A percentile compares a stretch with the other conserved stretches of the same genome.
These are phyloP conservation scores for Metarhizium humberi DNA, from an alignment of 2,329 filamentous ascomycete species.

Conservation along the genomic window DNA sequence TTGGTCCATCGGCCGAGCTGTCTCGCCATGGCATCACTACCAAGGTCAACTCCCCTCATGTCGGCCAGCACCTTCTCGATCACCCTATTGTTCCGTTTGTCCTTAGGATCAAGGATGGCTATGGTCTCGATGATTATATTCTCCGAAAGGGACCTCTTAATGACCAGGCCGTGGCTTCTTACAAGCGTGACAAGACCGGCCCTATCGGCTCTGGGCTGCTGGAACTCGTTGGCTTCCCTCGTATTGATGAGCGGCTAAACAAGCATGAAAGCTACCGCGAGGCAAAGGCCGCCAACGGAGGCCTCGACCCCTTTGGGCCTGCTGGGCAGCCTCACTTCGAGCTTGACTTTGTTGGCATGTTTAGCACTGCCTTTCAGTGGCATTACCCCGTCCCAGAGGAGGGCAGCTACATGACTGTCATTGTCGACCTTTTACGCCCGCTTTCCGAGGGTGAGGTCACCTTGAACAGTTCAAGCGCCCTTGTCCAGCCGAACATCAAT, in stretches of 20 bases:
- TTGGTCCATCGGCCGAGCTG: no score
- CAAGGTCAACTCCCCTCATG: no score
- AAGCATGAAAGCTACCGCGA: conserved; percentile 36
- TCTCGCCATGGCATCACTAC: no score
- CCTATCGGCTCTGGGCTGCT: conserved; percentile 31
- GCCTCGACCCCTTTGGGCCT: conserved; percentile 22
- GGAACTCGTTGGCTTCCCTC: conserved; percentile 46
- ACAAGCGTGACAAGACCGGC: conserved; percentile 27
- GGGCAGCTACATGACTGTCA: conserved; percentile 46
- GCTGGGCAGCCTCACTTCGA: conserved; percentile 51
- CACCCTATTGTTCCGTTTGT: conserved; percentile 45
- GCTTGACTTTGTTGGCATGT: conserved; percentile 53
- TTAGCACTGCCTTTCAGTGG: conserved; percentile 39
- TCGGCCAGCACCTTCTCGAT: conserved; percentile 48
- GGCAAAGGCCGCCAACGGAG: conserved; percentile 31
- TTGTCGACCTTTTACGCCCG: conserved; percentile 36
- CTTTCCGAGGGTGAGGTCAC: conserved; percentile 42
- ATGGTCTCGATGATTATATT: conserved; percentile 29
- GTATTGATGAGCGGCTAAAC: conserved; percentile 44
- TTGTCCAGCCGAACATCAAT: conserved; percentile 48
- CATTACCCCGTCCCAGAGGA: conserved; percentile 29
- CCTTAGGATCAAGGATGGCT: conserved; percentile 33
- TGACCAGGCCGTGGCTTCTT: conserved; percentile 23
- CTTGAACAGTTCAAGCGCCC: conserved; percentile 45
- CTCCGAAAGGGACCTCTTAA: conserved; percentile 27